These are phyloP conservation scores for Stagonosporopsis cucurbitacearum DNA, from an alignment of 2,329 filamentous ascomycete species.

Conservation along the genomic window DNA sequence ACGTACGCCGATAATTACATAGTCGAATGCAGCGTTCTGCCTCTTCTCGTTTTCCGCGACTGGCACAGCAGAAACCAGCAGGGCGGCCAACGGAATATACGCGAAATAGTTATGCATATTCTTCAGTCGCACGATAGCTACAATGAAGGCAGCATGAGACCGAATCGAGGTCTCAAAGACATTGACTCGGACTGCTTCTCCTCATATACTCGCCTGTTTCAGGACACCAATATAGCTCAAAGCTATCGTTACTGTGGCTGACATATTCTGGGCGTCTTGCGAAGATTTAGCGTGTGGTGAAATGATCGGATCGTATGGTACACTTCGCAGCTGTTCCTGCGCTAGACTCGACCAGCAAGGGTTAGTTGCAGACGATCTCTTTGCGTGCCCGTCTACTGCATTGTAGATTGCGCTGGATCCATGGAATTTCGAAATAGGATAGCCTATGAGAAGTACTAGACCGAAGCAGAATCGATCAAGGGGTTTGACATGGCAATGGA, in stretches of 20 bases:
- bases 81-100: not conserved
- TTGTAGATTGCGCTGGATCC: not conserved
- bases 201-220: not conserved
- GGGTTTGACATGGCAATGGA: not conserved
- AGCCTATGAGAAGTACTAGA: not conserved
- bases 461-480: not conserved
- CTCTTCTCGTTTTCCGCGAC: slow-evolving; percentile 4
- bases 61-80: slow-evolving; percentile 5
- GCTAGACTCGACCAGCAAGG: not conserved
- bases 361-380: not conserved
- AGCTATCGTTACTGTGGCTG: not conserved
- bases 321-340: not conserved
- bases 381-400: not conserved
- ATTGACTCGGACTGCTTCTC: not conserved
- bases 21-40: slow-evolving; percentile 24
- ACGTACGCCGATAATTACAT: slow-evolving; percentile 25
- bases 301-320: not conserved
- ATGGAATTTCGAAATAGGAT: not conserved
- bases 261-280: not conserved
- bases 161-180: not conserved
- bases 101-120: not conserved
- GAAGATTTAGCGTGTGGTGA: not conserved
- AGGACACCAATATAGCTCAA: not conserved
- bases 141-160: not conserved
- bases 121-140: not conserved